A percentile compares a stretch with the other conserved stretches of the same genome.
phyloP scores from a whole-genome alignment of 257 asterid species.

The Agastache rugosa region DNA sequence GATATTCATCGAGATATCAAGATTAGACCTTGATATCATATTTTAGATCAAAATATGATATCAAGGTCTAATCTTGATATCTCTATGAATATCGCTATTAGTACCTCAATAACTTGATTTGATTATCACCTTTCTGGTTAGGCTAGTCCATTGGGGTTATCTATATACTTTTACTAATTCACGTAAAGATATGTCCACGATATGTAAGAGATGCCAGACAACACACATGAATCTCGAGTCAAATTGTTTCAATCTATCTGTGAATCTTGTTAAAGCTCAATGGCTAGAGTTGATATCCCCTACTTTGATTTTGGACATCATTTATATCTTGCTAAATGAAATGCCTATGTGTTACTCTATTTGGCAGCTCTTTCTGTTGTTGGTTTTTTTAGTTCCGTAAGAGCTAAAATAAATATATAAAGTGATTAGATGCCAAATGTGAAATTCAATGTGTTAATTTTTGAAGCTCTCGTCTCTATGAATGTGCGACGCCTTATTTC shows the following conservation, averaged over 20 bases:
- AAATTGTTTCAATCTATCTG: background rate
- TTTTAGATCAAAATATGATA: background rate
- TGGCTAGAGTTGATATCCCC: background rate
- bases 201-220: background rate
- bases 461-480: background rate
- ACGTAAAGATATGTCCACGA: background rate
- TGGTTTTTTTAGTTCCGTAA: too few relatives aligned
- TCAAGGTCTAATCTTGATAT: background rate
- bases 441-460: too few relatives aligned
- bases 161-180: background rate
- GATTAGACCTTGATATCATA: background rate
- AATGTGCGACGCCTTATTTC: background rate
- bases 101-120: background rate
- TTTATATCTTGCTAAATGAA: background rate
- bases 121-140: conserved; percentile 15
- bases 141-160: background rate
- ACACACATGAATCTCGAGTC: background rate
- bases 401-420: too few relatives aligned
- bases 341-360: too few relatives aligned
- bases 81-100: background rate
- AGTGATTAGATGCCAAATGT: too few relatives aligned
- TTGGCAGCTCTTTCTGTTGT: too few relatives aligned
- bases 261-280: conserved; percentile 1
- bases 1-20: background rate
- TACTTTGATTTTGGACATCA: background rate